Base-by-base conservation (phyloP, 139 green algal species). In the Astrephomene gubernaculifera region DNA sequence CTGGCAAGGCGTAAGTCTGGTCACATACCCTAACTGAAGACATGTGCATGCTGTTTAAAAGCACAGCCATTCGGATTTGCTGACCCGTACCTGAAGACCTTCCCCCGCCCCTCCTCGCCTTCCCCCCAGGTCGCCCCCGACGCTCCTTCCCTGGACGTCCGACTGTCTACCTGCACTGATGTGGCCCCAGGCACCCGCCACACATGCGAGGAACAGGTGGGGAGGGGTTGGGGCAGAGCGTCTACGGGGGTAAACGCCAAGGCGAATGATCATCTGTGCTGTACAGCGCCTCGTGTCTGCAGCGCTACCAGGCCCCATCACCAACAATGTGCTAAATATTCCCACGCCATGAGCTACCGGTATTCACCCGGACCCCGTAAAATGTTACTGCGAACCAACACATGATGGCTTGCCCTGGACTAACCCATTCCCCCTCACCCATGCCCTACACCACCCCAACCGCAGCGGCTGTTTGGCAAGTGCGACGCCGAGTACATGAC, bases 401-500 rank as follows among this genome's bases (percentile, higher is more conserved):
- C n/a, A n/a, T n/a, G n/a, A n/a, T n/a, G n/a, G n/a, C n/a, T n/a
- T n/a, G n/a, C n/a, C n/a, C n/a, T n/a, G n/a, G n/a, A n/a, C n/a
- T n/a, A n/a, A n/a, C n/a, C n/a, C 61, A 17, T 8, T 29, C 27
- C 61, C 61, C 17, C 61, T 38, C 61, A 57, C 49, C 12, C n/a
- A n/a, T n/a, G n/a, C n/a, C n/a, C n/a, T n/a, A n/a, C n/a, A 19
- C 57, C n/a, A 24, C 57, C 21, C 17, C 57, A 22, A 7, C 35
- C 35, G 35, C 64, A 76, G 43, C 69, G 69, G 27, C 43, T 84
- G n/a, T 84, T 84, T 24, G 78, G 61, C 43, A 84, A 84, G 64
- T 84, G 78, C 43, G 78, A 84, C 5, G 43, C 78, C 6, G 78
- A 84, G 61, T 84, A 53, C 78, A 84, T 84, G 78, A 25, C 65